Base-by-base conservation (phyloP, 192 early-diverging fungal species). In the Spizellomyces punctatus region DNA sequence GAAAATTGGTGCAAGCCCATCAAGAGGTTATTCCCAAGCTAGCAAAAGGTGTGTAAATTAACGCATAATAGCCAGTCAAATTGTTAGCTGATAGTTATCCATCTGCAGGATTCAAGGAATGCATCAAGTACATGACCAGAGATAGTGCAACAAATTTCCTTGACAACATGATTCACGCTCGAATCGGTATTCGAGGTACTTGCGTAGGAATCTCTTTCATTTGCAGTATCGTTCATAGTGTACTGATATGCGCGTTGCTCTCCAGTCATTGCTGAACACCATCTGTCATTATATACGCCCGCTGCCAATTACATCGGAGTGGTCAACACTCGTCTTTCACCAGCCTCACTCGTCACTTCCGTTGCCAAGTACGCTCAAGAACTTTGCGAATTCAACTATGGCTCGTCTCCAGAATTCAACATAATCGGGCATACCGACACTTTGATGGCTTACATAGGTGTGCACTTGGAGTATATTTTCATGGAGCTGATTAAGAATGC, bases 401-500 rank as follows among this genome's bases (percentile, higher is more conserved):
- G 91, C 44, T 77, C 89, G 7, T 82, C 88, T 6, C 96, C 96
- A 7, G 83, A 88, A 3, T 90, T 88, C 49, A 76, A 83, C 12
- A 77, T 95, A 43, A 83, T 86, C 76, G 91, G 91, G 5, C 82
- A 91, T 62, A 76, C 73, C 6, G 87, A 92, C 58, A 89, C 90
- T 3, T 64, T 42, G 9, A 85, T 93, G 57, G 84, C 89, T 44
- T 98, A 98, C 81, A 90, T 98, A 8, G 90, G 91, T 41, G 94
- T 94, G 5, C 96, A 98, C 72, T 79, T 98, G 10, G 94, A 98
- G 78, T 98, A 98, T 71, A 96, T 98, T 36, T 84, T 94, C 22
- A 89, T 91, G 67, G 96, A 98, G 74, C 71, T 96, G 48, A 71
- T 98, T 42, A 98, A 98, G 69, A 98, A 98, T 74, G 86, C 93